Base-by-base conservation (phyloP, 2,329 filamentous ascomycete genomes). In the Stemphylium lycopersici region DNA sequence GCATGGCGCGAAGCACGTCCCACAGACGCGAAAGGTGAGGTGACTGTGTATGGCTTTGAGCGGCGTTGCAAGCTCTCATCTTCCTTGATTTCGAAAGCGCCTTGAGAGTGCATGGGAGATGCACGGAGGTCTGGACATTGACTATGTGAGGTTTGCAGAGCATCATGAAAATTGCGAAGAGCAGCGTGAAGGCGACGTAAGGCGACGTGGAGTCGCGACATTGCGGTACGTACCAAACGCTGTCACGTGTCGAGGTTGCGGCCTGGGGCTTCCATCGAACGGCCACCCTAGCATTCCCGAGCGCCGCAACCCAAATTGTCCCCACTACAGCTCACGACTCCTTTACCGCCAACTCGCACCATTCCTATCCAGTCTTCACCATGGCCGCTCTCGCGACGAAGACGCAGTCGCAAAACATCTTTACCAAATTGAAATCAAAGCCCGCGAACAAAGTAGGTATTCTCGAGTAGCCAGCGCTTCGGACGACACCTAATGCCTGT, bases 371-470 rank as follows among this genome's bases (percentile, higher is more conserved):
- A 55, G 48, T 51, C 54, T 49, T 56, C 68, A 65, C 55, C 60
- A 86, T 86, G 84, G 82, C 82, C 83, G 82, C 82, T 76, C 75
- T 81, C 58, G 95, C 95, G 74, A 89, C 90, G 48, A 99, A 98
- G 83, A 87, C 91, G 75, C 87, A 98, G 82, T 97, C 93, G 79
- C 90, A 93, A 77, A 93, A 93, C 80, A 91, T 99, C 78, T 99
- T 99, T 80, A 90, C 96, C 82, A 97, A 97, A 82, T 81, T 98
- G 76, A 97, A 96, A 84, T 84, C 87, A 54, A 96, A 97, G 82
- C 86, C 88, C 56, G 91, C 93, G 58, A 99, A 99, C 82, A 96
- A 96, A 85, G 93, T 95, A 79, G 71, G 82, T 48, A 39, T 47
- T 36, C n/a, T 29, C 26, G 2, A 20, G 31, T 20, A 58, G 49